phyloP scores from a whole-genome alignment of 768 basidiomycete species.

The Boletus rex-veris region DNA sequence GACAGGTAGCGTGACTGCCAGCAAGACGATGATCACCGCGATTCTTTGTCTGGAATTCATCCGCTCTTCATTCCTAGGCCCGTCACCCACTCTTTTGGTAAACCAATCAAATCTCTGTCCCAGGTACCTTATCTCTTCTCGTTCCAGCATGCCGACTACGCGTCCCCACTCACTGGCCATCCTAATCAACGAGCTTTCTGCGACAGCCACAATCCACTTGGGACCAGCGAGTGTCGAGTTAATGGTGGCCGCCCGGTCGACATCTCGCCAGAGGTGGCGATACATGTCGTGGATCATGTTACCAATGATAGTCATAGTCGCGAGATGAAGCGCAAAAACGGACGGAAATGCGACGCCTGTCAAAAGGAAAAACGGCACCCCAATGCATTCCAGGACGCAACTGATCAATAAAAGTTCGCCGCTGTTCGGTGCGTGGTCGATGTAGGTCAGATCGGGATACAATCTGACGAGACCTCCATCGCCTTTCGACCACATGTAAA shows the following conservation, averaged over 20 bases:
- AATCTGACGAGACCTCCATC: constrained; percentile 49
- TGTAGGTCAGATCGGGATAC: constrained; percentile 47
- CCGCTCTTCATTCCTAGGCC: constrained; percentile 43
- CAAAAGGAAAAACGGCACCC: constrained; percentile 15
- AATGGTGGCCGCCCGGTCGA: constrained; percentile 30
- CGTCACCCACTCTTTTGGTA: constrained; percentile 36
- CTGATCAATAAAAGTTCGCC: constrained; percentile 42
- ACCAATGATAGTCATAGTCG: constrained; percentile 31
- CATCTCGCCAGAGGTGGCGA: constrained; percentile 44
- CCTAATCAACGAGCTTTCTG: constrained; percentile 50
- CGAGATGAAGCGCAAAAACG: constrained; percentile 20
- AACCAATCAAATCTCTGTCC: constrained; percentile 58
- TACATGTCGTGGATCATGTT: constrained; percentile 50
- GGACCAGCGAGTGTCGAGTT: constrained; percentile 34
- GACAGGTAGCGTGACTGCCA: constrained; percentile 1
- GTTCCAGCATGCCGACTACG: constrained; percentile 40
- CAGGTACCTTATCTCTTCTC: constrained; percentile 39
- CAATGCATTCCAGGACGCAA: constrained; percentile 7
- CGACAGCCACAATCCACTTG: constrained; percentile 41
- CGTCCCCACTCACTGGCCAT: constrained; percentile 51
- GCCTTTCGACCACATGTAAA: constrained; percentile 58
- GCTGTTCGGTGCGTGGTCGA: constrained; percentile 46
- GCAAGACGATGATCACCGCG: constrained; percentile 10
- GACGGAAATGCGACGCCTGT: constrained; percentile 8
- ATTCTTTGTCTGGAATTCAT: constrained; percentile 38